phyloP scores from a whole-genome alignment of 2,329 filamentous ascomycete genomes.

The Diaporthe capsici region DNA sequence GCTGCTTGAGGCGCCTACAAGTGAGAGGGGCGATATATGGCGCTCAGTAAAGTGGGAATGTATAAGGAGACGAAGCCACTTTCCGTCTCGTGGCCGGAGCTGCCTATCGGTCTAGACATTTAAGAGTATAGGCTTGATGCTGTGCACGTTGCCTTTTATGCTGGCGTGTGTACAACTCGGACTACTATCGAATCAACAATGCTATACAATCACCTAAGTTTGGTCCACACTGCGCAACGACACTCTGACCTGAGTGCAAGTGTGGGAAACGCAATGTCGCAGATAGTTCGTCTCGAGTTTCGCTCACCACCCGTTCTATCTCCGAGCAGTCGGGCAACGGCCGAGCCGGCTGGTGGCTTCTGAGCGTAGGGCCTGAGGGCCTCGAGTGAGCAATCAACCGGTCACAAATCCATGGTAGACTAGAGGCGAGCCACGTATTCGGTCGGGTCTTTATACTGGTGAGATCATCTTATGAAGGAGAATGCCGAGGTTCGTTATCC shows the following conservation, averaged over 20 bases:
- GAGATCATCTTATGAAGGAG: background rate
- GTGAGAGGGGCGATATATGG: background rate
- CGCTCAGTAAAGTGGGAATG: background rate
- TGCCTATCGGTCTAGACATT: background rate
- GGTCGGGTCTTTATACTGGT: background rate
- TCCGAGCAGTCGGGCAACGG: constrained; percentile 23
- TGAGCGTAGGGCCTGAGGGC: background rate
- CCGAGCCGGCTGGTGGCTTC: background rate
- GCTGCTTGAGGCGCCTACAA: constrained; percentile 8
- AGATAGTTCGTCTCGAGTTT: constrained; percentile 6
- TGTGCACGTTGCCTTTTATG: background rate
- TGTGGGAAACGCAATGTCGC: constrained; percentile 19
- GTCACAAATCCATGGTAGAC: background rate
- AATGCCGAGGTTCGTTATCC: background rate
- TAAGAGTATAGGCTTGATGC: background rate
- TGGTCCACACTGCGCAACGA: constrained; percentile 1
- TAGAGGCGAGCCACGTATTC: background rate
- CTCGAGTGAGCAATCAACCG: background rate
- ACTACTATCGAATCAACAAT: background rate
- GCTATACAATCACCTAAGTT: background rate
- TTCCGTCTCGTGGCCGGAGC: background rate
- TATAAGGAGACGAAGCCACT: background rate
- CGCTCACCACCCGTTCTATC: constrained; percentile 11
- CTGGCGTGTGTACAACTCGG: background rate
- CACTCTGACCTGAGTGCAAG: background rate